Evolutionary conservation across 176 grass and related monocot species (phyloP).

Genomic region (Raddia distichophylla): DNA sequence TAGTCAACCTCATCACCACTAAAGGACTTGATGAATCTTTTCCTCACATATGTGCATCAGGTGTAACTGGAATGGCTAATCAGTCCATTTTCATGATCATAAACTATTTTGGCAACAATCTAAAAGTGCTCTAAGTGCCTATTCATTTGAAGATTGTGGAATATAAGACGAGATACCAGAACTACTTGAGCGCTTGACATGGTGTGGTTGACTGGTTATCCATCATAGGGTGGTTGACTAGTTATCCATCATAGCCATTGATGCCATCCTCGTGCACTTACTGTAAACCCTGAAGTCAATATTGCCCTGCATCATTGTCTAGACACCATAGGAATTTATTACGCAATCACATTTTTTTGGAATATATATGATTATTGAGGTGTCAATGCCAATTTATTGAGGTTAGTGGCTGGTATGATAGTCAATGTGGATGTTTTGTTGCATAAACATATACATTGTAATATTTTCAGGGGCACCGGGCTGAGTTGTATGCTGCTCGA

Average conservation of each 20-base stretch:
- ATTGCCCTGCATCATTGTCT: slow-evolving; percentile 21
- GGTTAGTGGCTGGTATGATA: neutral
- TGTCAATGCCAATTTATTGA: slow-evolving; percentile 27
- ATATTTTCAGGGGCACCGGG: slow-evolving; percentile 79
- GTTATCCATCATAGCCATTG: neutral
- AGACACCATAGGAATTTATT: slow-evolving; percentile 14
- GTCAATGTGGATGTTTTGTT: neutral
- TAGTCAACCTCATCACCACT: neutral
- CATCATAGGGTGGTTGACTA: neutral
- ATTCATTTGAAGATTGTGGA: neutral
- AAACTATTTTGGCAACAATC: slow-evolving; percentile 11
- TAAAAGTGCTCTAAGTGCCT: neutral
- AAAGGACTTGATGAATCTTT: neutral
- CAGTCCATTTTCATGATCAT: neutral
- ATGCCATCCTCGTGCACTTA: slow-evolving; percentile 4
- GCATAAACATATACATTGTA: slow-evolving; percentile 35
- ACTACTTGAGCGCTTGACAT: neutral
- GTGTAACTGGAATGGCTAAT: neutral
- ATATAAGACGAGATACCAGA: neutral
- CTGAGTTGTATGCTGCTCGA: slow-evolving; percentile 95
- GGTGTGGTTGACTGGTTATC: neutral
- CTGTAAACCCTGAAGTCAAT: slow-evolving; percentile 11
- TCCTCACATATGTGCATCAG: slow-evolving; percentile 16
- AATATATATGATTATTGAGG: neutral
- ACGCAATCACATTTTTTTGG: neutral